phyloP scores from a whole-genome alignment of 2,329 filamentous ascomycete species.

The Aspergillus ochraceoroseus region DNA sequence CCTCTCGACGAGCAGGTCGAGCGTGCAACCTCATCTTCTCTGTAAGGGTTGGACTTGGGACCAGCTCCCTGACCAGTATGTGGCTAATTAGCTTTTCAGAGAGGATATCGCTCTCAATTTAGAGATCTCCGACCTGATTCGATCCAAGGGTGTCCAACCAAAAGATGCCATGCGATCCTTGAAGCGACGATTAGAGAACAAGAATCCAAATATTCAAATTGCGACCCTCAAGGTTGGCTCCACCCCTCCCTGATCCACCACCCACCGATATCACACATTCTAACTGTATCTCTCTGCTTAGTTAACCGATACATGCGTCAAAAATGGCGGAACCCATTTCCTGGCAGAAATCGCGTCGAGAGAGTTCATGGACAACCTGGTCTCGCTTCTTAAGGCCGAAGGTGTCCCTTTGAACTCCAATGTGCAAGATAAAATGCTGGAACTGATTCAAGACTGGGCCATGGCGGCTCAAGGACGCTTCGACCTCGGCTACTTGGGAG shows the following conservation, averaged over 20 bases:
- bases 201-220: slow-evolving; percentile 94
- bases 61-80: background rate
- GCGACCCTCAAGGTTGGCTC: slow-evolving; percentile 79
- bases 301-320: slow-evolving; percentile 97
- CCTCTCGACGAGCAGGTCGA: slow-evolving; percentile 97
- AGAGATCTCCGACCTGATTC: slow-evolving; percentile 95
- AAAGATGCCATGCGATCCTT: slow-evolving; percentile 97
- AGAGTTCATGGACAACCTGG: slow-evolving; percentile 97
- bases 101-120: slow-evolving; percentile 97
- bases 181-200: slow-evolving; percentile 90
- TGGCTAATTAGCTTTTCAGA: slow-evolving; percentile 44
- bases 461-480: slow-evolving; percentile 78
- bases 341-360: slow-evolving; percentile 90
- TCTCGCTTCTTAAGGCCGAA: slow-evolving; percentile 78
- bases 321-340: slow-evolving; percentile 95
- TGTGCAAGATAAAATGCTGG: slow-evolving; percentile 84
- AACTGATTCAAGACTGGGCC: slow-evolving; percentile 91
- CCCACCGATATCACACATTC: slow-evolving; percentile 7
- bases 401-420: slow-evolving; percentile 73
- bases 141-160: slow-evolving; percentile 93
- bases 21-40: slow-evolving; percentile 85
- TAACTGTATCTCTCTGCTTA: slow-evolving; percentile 29
- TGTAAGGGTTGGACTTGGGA: slow-evolving; percentile 54
- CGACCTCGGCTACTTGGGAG: slow-evolving; percentile 78
- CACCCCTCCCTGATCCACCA: background rate